Percentiles rank a stretch among this genome's conserved stretches.
Evolutionary conservation across 75 land plant genomes (phyloP).

Genomic region (Gnetum montanum): DNA sequence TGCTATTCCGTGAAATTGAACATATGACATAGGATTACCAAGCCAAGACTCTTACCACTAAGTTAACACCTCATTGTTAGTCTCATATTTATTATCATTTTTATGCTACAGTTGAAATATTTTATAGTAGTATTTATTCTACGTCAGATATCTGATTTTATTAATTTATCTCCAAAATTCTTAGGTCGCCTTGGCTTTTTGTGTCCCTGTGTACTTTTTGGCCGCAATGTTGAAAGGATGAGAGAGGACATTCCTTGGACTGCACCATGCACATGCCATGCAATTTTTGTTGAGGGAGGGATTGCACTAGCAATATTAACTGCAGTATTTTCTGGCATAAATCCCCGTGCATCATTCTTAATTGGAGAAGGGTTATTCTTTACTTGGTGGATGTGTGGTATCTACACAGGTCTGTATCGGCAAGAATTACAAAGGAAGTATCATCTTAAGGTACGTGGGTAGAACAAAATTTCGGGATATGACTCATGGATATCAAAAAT

Average conservation of each 20-base stretch:
- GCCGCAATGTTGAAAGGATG: conserved; percentile 68
- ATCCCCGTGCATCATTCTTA: conserved; percentile 33
- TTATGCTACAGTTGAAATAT: too few species aligned
- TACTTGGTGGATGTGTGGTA: conserved; percentile 55
- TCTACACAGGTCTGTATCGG: conserved; percentile 41
- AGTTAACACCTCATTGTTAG: too few species aligned
- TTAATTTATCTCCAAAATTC: background rate
- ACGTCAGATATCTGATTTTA: background rate
- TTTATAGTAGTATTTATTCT: too few species aligned
- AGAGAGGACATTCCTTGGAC: conserved; percentile 72
- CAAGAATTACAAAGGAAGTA: conserved; percentile 40
- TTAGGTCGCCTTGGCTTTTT: conserved; percentile 74
- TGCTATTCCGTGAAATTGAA: too few species aligned
- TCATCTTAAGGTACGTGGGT: conserved; percentile 42
- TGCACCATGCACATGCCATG: conserved; percentile 63
- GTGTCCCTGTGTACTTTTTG: conserved; percentile 91
- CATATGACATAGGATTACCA: too few species aligned
- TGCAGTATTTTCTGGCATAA: conserved; percentile 26
- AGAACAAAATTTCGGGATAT: too few species aligned
- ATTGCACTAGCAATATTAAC: conserved; percentile 35
- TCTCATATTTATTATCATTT: too few species aligned
- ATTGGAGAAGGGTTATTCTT: conserved; percentile 38
- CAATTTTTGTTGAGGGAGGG: conserved; percentile 46
- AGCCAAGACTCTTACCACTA: too few species aligned
- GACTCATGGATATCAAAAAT: too few species aligned